Base-by-base conservation (phyloP, 352 stramenopile genomes). In the Globisporangium ultimum region DNA sequence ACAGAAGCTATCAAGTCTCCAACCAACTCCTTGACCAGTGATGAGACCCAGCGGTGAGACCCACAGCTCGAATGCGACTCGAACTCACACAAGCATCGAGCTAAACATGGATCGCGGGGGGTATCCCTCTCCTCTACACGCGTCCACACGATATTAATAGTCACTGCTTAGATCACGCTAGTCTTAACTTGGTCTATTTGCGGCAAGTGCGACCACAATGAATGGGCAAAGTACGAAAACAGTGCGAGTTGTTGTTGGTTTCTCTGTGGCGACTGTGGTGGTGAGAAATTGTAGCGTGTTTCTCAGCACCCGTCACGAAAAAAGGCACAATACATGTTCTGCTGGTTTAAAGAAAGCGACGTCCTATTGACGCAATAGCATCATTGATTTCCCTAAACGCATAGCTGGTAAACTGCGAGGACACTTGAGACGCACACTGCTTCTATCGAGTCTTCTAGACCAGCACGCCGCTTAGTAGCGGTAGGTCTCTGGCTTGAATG, bases 401-500 rank as follows among this genome's bases (percentile, higher is more conserved):
- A 15, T 8, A 24, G 10, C n/a, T n/a, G 1, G 28, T 15, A 20
- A 17, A 52, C 6, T 15, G 7, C 20, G 40, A 57, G 17, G 17
- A 43, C n/a, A 22, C 15, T n/a, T 34, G 34, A 61, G 28, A 22
- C 9, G 53, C 53, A 58, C 40, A 55, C 22, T 48, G 48, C 51
- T 57, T 20, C 12, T 13, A 41, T 13, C 36, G 36, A 7, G 7
- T 41, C 36, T 41, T 41, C 36, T 41, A 13, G 7, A 13, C 11
- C 8, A 12, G 36, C 10, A 3, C 46, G 36, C 40, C n/a, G 55
- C 67, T 74, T 98, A 99, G 87, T 99, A 99, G 68, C 97, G 84
- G 91, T 99, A 99, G 24, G 92, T 97, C 60, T 98, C 87, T 45
- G 96, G 93, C 90, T 99, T 99, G 96, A 90, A 99, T 24, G 96